Evolutionary conservation across 2,329 filamentous ascomycete genomes (phyloP).

Genomic region (Microdochium paspali): DNA sequence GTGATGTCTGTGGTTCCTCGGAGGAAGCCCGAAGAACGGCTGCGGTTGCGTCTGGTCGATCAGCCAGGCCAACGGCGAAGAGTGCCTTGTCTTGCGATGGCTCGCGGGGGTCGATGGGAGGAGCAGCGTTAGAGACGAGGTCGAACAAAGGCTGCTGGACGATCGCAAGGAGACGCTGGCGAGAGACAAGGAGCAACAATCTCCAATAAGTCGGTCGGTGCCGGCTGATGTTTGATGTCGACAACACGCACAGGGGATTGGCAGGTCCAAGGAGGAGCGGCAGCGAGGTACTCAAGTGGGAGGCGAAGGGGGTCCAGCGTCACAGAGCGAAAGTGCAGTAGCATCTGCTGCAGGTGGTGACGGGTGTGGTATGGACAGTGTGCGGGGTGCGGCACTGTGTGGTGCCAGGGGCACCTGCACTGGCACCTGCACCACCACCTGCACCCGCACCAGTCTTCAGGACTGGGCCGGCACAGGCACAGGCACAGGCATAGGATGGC

Average conservation of each 20-base stretch:
- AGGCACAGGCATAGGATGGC: too few species aligned
- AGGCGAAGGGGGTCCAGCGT: neutral
- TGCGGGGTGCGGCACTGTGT: neutral
- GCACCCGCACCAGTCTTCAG: too few species aligned
- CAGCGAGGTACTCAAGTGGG: neutral
- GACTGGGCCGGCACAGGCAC: too few species aligned
- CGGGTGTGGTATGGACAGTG: neutral
- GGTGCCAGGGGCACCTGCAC: neutral
- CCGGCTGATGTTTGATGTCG: neutral
- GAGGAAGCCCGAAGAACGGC: neutral
- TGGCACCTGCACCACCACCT: too few species aligned
- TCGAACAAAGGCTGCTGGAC: neutral
- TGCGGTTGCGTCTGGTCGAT: neutral
- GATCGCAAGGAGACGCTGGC: neutral
- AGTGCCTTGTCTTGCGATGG: neutral
- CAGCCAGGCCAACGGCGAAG: neutral
- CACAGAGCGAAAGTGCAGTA: neutral
- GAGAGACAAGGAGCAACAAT: neutral
- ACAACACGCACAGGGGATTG: neutral
- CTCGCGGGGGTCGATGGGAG: neutral
- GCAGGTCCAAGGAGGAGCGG: too few species aligned
- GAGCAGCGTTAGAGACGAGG: neutral
- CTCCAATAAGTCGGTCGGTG: neutral
- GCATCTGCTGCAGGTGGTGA: too few species aligned
- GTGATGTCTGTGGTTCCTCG: neutral